Evolutionary conservation across 2,329 filamentous ascomycete species (phyloP).

Genomic region (Aspergillus thermomutatus): DNA sequence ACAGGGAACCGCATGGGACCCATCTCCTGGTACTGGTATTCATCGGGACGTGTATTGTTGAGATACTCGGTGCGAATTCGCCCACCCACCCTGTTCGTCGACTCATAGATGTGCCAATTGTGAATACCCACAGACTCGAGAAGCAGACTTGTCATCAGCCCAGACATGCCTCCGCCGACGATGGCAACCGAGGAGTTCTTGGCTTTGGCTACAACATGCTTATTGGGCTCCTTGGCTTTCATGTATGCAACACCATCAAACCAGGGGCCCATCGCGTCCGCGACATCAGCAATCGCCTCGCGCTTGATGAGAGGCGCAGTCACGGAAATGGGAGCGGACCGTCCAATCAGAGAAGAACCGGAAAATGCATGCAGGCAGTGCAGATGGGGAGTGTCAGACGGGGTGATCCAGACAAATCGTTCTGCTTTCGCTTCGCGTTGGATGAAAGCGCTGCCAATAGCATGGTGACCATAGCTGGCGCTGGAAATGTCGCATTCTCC

Average conservation of each 20-base stretch:
- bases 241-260: slow-evolving; percentile 40
- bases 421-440: slow-evolving; percentile 38
- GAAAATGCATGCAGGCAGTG: slow-evolving; percentile 37
- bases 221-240: slow-evolving; percentile 25
- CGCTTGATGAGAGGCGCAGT: slow-evolving; percentile 15
- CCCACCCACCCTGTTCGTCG: slow-evolving; percentile 41
- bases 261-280: slow-evolving; percentile 39
- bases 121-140: slow-evolving; percentile 45
- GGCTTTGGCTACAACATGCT: slow-evolving; percentile 25
- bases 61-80: slow-evolving; percentile 45
- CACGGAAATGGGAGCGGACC: slow-evolving; percentile 20
- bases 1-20: slow-evolving; percentile 47
- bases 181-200: slow-evolving; percentile 34
- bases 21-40: slow-evolving; percentile 42
- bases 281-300: slow-evolving; percentile 30
- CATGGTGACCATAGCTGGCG: slow-evolving; percentile 40
- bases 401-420: slow-evolving; percentile 43
- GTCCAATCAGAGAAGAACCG: slow-evolving; percentile 16
- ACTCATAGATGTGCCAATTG: slow-evolving; percentile 47
- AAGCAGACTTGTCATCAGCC: slow-evolving; percentile 39
- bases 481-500: slow-evolving; percentile 42
- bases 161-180: slow-evolving; percentile 37
- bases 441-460: slow-evolving; percentile 42
- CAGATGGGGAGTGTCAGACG: slow-evolving; percentile 24
- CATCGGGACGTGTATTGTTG: slow-evolving; percentile 34